Evolutionary conservation across 2,329 filamentous ascomycete species (phyloP), one percentile per base, ranked within the genome.

Genomic region (Allantophomopsis lycopodina): DNA sequence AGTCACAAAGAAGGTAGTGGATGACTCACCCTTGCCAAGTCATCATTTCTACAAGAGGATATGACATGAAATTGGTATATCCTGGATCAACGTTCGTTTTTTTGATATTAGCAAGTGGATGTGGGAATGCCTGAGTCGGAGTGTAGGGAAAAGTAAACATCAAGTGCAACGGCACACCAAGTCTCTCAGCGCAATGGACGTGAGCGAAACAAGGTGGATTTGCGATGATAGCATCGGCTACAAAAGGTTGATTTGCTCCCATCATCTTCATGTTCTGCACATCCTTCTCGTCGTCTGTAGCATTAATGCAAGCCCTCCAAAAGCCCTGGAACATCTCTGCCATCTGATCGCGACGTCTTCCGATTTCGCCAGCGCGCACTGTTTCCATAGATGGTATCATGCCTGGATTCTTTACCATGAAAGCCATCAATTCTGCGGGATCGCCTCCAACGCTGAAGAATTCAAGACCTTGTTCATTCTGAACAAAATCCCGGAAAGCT

Each of bases 61-160:
- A 91, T 2, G 75, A 81, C 55, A 89, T 84, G 53, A 84, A 86
- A 56, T 89, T 91, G 11, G 79, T 76, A 52, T 84, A 83, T 15
- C 73, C 75, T 1, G 72, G 66, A 49, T 87, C 80, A 7, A 85
- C 72, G 46, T 85, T 84, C 13, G 71, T 76, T 44, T 70, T 71
- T 51, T 79, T 83, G 56, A 89, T 79, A 51, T 76, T 85, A 8
- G 83, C 82, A 37, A 89, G 56, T 0, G 84, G 83, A 53, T 89
- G 83, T 0, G 53, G 53, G 46, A 89, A 89, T 0, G 74, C 69
- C 40, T 77, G 70, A 0, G 83, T 88, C 0, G 83, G 81, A 0
- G 76, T 83, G 51, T 84, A 88, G 0, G 83, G 83, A 42, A 88
- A 81, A 43, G 87, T 94, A 55, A 94, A 94, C 79, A 94, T 91